phyloP scores from a whole-genome alignment of 2,329 filamentous ascomycete genomes.

The Chaetomiaceae sp. region DNA sequence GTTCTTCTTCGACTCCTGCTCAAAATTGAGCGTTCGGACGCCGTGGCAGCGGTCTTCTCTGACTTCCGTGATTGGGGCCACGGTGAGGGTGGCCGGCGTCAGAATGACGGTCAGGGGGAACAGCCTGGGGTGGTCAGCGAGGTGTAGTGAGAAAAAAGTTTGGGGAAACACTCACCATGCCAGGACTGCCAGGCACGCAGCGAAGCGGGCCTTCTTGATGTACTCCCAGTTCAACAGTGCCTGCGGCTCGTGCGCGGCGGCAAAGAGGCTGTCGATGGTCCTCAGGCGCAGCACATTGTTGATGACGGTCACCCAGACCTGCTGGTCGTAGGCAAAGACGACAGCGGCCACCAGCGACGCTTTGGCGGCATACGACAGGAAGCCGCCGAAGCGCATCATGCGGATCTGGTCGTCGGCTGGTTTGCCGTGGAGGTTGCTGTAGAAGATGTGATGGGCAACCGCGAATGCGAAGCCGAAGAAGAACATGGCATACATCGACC shows the following conservation, averaged over 20 bases:
- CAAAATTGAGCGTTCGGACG: slow-evolving; percentile 31
- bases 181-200: slow-evolving; percentile 16
- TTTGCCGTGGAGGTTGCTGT: slow-evolving; percentile 16
- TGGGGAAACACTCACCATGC: slow-evolving; percentile 15
- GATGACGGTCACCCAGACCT: slow-evolving; percentile 24
- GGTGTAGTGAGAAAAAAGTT: no score
- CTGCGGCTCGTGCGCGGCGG: slow-evolving; percentile 18
- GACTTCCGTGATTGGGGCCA: slow-evolving; percentile 22
- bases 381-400: slow-evolving; percentile 24
- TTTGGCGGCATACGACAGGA: slow-evolving; percentile 24
- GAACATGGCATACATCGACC: slow-evolving; percentile 23
- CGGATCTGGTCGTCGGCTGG: slow-evolving; percentile 24
- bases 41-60: slow-evolving; percentile 18
- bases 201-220: slow-evolving; percentile 20
- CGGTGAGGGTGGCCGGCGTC: slow-evolving; percentile 28
- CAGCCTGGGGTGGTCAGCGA: slow-evolving; percentile 17
- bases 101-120: slow-evolving; percentile 31
- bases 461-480: slow-evolving; percentile 21
- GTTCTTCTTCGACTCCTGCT: slow-evolving; percentile 26
- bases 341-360: slow-evolving; percentile 21
- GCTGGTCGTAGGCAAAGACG: slow-evolving; percentile 24
- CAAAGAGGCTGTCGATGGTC: slow-evolving; percentile 25
- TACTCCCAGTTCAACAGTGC: slow-evolving; percentile 24
- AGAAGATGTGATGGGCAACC: slow-evolving; percentile 22
- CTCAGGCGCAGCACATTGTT: slow-evolving; percentile 19